These are phyloP conservation scores for Melampsora occidentalis DNA, from an alignment of 1,284 basidiomycete genomes.

Conservation along the genomic window DNA sequence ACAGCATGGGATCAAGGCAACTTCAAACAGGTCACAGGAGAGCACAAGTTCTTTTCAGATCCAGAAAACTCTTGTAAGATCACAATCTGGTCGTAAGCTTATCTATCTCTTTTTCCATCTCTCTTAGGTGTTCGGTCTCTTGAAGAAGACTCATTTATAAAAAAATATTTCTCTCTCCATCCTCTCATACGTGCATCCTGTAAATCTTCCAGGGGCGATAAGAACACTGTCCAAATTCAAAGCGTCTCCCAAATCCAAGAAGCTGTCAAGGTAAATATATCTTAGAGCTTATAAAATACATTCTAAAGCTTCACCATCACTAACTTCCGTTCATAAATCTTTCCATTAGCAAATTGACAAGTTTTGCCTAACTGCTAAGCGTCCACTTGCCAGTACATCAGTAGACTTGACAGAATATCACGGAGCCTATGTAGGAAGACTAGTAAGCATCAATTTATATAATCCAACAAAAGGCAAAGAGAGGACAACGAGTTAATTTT, in stretches of 20 bases:
- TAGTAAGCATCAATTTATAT: not conserved
- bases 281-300: not conserved
- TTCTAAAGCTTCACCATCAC: not conserved
- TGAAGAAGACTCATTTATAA: no score
- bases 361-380: not conserved
- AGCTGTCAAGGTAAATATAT: not conserved
- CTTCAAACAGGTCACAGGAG: not conserved
- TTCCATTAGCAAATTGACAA: constrained; percentile 22
- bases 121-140: not conserved
- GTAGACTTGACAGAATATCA: constrained; percentile 15
- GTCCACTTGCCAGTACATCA: constrained; percentile 6
- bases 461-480: no score
- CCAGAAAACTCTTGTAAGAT: not conserved
- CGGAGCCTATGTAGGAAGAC: constrained; percentile 3
- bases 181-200: not conserved
- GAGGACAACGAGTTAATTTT: no score
- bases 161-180: not conserved
- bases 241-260: not conserved
- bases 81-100: constrained; percentile 6
- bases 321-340: not conserved
- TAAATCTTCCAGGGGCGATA: no score
- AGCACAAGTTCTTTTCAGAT: constrained; percentile 11
- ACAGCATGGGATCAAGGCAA: not conserved
- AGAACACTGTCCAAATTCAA: no score
- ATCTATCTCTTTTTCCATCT: not conserved